Evolutionary conservation across 2,329 filamentous ascomycete genomes (phyloP).

Genomic region (Trichoderma koningii): DNA sequence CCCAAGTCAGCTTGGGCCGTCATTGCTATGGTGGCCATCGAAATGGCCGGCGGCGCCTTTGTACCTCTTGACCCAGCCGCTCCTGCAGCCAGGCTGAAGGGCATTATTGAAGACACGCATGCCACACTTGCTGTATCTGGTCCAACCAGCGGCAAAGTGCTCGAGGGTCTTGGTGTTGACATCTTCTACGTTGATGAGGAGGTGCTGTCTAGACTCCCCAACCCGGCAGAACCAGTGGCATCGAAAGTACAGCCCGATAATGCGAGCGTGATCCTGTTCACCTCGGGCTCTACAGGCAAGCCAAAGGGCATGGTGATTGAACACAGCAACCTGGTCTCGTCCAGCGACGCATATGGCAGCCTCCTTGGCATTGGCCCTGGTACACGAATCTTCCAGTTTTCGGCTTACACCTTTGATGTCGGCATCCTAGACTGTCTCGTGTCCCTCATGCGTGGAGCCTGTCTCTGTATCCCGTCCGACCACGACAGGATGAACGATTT

Average conservation of each 20-base stretch:
- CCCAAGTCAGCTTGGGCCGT: constrained; percentile 29
- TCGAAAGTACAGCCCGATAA: not conserved
- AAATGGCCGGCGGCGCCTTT: constrained; percentile 30
- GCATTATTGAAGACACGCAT: constrained; percentile 1
- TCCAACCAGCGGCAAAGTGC: not conserved
- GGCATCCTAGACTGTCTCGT: constrained; percentile 29
- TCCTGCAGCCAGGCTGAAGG: not conserved
- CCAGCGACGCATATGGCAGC: constrained; percentile 19
- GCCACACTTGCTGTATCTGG: not conserved
- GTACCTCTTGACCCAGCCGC: constrained; percentile 28
- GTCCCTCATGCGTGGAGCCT: constrained; percentile 29
- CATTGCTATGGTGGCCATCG: constrained; percentile 28
- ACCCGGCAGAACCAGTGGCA: not conserved
- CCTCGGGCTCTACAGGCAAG: constrained; percentile 20
- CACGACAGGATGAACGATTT: constrained; percentile 29
- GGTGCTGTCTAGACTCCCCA: not conserved
- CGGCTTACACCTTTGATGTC: constrained; percentile 32
- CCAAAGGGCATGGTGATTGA: constrained; percentile 25
- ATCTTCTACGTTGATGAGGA: constrained; percentile 12
- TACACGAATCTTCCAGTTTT: constrained; percentile 30
- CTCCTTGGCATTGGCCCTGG: constrained; percentile 18
- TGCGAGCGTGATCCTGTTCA: constrained; percentile 24
- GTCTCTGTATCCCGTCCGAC: constrained; percentile 31
- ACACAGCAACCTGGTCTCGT: constrained; percentile 25
- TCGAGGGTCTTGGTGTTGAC: not conserved